Evolutionary conservation across 129 eudicot genomes (phyloP), one percentile per base, ranked within the genome.

Genomic region (Chrysanthemum makinoi): DNA sequence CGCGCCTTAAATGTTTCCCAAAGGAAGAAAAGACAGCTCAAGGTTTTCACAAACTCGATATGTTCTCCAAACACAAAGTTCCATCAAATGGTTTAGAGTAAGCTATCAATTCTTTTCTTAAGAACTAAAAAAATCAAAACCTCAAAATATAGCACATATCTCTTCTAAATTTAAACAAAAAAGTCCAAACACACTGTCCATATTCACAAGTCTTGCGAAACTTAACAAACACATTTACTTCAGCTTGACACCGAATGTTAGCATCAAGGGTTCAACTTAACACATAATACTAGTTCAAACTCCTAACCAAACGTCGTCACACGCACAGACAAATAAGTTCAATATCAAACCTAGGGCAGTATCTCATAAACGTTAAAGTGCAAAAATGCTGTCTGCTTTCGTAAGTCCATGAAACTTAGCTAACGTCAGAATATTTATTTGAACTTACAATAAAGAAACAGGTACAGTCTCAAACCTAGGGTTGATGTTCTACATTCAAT

Each of bases 61-160:
- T 71, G 65, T 47, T 58, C 26, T 72, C 75, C 56, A 44, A 43
- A 58, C 35, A 39, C 65, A 70, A n/a, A 16, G 53, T 18, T 58
- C 20, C 28, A 35, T 15, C 48, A 13, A 10, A 52, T 15, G 39
- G 24, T 46, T 46, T 30, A 4, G 5, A 43, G 17, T 49, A 49
- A 49, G 35, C 6, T 30, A 30, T 4, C 35, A 30, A 30, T 30
- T 30, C 6, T 30, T 30, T 55, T 18, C 43, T 35, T 30, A 20
- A 22, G 11, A 46, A 39, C 59, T 26, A 44, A 6, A 16, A 28
- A 35, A 61, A 5, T 72, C 60, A 24, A 33, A 24, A 24, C 67
- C 48, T 26, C 33, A 13, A 61, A 48, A 48, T 47, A 5, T n/a
- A 24, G 12, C 19, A 12, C 59, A 24, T 61, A 11, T 60, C 49